Percentiles rank a stretch among this genome's conserved stretches.
Conservation (phyloP, 108 stramenopile genomes). For the Phaeodactylum tricornutum region DNA sequence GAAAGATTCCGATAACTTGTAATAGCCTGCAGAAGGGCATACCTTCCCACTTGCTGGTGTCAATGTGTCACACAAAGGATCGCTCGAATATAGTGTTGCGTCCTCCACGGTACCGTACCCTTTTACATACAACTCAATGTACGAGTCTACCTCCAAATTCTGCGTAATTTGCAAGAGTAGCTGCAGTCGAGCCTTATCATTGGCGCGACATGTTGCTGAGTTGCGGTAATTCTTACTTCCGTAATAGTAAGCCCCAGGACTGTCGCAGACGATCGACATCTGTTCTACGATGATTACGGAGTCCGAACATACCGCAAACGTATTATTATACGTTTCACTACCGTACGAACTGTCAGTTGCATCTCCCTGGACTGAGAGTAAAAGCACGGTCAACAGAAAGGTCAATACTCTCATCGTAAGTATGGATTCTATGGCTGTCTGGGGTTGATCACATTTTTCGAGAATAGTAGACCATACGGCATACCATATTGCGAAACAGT, state of each 20-base stretch:
- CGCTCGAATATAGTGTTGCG: slow-evolving; percentile 11
- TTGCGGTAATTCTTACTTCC: slow-evolving; percentile 46
- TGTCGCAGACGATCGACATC: slow-evolving; percentile 28
- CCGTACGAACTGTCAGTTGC: too few species aligned
- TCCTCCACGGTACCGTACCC: slow-evolving; percentile 11
- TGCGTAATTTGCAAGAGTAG: slow-evolving; percentile 31
- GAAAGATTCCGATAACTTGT: slow-evolving; percentile 21
- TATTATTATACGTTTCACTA: slow-evolving; percentile 1
- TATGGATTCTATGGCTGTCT: too few species aligned
- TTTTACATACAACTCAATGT: slow-evolving; percentile 15
- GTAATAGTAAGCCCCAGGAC: slow-evolving; percentile 48
- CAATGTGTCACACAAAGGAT: slow-evolving; percentile 21
- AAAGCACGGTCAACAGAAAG: too few species aligned
- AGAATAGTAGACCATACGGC: too few species aligned
- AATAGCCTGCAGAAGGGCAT: slow-evolving; percentile 28
- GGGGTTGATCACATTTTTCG: too few species aligned
- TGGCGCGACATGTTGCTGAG: slow-evolving; percentile 22
- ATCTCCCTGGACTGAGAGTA: too few species aligned
- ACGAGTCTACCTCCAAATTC: slow-evolving; percentile 4
- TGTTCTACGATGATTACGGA: slow-evolving; percentile 31
- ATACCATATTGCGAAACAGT: too few species aligned
- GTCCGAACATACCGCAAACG: slow-evolving; percentile 23
- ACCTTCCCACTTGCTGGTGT: slow-evolving; percentile 12
- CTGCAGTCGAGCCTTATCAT: slow-evolving; percentile 29
- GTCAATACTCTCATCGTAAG: too few species aligned